Conservation (phyloP, 2,329 filamentous ascomycete genomes). For the Colletotrichum magnum region DNA sequence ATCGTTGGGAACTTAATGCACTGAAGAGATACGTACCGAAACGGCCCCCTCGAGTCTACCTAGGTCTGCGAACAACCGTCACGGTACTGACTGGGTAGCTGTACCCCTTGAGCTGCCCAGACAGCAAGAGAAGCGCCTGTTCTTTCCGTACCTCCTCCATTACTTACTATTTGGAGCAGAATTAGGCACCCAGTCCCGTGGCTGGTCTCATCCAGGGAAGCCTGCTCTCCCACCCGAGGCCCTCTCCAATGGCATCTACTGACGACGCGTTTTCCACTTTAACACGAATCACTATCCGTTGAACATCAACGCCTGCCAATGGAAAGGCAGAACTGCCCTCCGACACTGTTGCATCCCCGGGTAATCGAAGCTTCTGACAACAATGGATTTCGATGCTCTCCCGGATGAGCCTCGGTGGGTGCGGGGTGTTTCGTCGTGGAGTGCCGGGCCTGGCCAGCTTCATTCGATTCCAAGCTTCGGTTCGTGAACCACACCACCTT, state of each 20-base stretch:
- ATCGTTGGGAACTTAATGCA: background rate
- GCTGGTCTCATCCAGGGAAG: conserved; percentile 3
- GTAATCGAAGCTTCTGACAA: background rate
- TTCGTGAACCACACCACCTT: conserved; percentile 15
- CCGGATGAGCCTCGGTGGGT: conserved; percentile 13
- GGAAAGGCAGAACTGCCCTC: background rate
- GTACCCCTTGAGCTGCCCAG: background rate
- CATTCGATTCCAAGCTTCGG: conserved; percentile 1
- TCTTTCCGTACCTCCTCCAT: background rate
- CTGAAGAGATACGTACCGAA: conserved; percentile 22
- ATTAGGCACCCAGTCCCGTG: conserved; percentile 31
- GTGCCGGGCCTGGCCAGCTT: background rate
- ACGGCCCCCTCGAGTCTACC: conserved; percentile 17
- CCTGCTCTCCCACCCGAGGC: conserved; percentile 13
- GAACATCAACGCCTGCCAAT: conserved; percentile 11
- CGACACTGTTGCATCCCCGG: conserved; percentile 4
- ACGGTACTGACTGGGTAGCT: background rate
- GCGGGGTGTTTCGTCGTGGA: background rate
- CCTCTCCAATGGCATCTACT: conserved; percentile 12
- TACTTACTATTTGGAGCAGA: background rate
- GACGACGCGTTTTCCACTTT: conserved; percentile 7
- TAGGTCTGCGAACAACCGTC: conserved; percentile 4
- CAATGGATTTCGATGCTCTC: background rate
- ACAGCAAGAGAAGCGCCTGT: background rate
- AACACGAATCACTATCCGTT: background rate